A percentile compares a stretch with the other conserved stretches of the same genome.
These are phyloP conservation scores for Breynia disticha DNA, from an alignment of 441 rosid genomes.

Conservation along the genomic window DNA sequence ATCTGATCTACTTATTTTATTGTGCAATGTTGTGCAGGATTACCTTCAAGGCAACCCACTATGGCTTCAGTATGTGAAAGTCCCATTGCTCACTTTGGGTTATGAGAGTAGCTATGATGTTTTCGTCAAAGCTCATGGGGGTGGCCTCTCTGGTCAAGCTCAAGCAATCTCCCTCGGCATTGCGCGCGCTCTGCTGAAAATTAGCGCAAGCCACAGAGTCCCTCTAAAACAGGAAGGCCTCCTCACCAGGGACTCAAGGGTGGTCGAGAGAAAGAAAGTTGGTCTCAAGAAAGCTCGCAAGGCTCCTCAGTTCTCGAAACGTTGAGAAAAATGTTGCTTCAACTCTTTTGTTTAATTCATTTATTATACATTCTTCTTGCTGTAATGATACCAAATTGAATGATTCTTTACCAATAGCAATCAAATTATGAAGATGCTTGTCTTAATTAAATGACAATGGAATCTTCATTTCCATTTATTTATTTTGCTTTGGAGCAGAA, in stretches of 20 bases:
- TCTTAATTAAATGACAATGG: no score
- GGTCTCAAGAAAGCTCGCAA: slow-evolving; percentile 97
- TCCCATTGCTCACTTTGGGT: slow-evolving; percentile 64
- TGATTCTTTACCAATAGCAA: no score
- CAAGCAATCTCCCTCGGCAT: slow-evolving; percentile 85
- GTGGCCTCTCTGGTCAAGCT: slow-evolving; percentile 94
- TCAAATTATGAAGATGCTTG: no score
- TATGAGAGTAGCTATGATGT: slow-evolving; percentile 78
- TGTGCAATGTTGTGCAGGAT: slow-evolving; percentile 41
- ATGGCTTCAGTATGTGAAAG: slow-evolving; percentile 85
- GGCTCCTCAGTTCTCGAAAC: slow-evolving; percentile 87
- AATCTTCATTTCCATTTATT: no score
- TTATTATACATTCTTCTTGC: no score
- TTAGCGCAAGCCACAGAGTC: slow-evolving; percentile 56
- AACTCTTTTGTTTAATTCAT: no score
- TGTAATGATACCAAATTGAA: no score
- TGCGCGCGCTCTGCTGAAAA: slow-evolving; percentile 82
- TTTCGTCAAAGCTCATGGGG: slow-evolving; percentile 90
- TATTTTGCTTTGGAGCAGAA: no score
- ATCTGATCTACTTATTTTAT: slow-evolving; percentile 5
- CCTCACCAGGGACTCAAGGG: slow-evolving; percentile 78
- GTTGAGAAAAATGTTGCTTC: slow-evolving; percentile 22
- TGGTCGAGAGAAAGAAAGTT: slow-evolving; percentile 90
- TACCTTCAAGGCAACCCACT: slow-evolving; percentile 91
- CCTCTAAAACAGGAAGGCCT: slow-evolving; percentile 77